phyloP scores from a whole-genome alignment of 176 grass and related monocot genomes.

The Areca catechu region DNA sequence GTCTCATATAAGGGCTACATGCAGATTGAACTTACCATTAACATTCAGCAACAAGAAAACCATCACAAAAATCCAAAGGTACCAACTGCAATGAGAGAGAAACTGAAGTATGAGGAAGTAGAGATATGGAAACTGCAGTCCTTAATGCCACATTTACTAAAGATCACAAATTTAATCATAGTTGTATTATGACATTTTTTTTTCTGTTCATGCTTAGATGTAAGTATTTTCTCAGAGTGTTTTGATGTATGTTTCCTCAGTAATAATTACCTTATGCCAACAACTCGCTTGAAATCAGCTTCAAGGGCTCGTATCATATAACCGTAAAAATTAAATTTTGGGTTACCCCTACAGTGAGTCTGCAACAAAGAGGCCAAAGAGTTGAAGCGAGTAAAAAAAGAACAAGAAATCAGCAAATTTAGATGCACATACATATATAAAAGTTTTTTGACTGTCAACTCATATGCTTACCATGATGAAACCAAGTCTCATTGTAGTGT shows the following conservation, averaged over 20 bases:
- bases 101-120: conserved; percentile 1
- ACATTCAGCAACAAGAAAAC: conserved; percentile 78
- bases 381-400: not conserved
- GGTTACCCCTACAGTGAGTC: conserved; percentile 58
- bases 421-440: too few species aligned
- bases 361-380: conserved; percentile 10
- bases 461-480: conserved; percentile 55
- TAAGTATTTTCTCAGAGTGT: too few species aligned
- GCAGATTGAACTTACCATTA: conserved; percentile 33
- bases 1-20: not conserved
- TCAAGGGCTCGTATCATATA: conserved; percentile 89
- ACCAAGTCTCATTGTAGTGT: conserved; percentile 65
- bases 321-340: conserved; percentile 70
- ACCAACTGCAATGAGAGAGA: conserved; percentile 51
- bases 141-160: not conserved
- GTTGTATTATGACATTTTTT: too few species aligned
- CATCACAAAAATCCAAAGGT: conserved; percentile 80
- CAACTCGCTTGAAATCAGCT: conserved; percentile 77
- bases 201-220: too few species aligned
- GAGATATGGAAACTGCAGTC: too few species aligned
- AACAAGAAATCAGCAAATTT: not conserved
- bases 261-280: conserved; percentile 63
- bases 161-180: too few species aligned
- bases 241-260: too few species aligned
- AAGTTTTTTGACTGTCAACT: too few species aligned